These are phyloP conservation scores for Globisporangium middletonii DNA, from an alignment of 352 stramenopile genomes.

Conservation along the genomic window DNA sequence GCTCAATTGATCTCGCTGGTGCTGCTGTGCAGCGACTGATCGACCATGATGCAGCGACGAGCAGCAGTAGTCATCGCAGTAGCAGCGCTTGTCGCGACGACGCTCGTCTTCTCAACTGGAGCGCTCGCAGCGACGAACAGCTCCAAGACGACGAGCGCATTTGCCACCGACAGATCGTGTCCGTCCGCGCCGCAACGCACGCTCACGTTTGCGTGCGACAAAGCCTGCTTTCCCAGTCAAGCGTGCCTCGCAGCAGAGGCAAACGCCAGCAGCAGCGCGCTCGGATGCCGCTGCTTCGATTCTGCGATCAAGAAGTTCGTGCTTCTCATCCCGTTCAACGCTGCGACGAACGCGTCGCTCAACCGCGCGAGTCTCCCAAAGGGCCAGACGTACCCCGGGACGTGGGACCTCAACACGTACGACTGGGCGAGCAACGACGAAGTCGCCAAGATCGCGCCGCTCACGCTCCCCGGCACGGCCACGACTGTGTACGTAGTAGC, in stretches of 20 bases:
- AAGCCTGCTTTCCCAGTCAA: background rate
- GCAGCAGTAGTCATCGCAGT: too few species aligned
- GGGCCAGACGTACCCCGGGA: background rate
- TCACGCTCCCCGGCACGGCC: background rate
- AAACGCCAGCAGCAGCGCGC: background rate
- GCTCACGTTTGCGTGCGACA: background rate
- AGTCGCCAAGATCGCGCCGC: background rate
- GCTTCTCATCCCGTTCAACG: conserved; percentile 1
- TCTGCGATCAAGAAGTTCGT: background rate
- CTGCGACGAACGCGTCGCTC: background rate
- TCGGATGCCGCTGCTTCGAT: background rate
- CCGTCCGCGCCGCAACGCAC: background rate
- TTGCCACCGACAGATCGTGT: background rate
- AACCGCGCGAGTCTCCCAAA: background rate
- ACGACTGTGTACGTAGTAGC: conserved; percentile 1
- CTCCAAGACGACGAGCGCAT: too few species aligned
- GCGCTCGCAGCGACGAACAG: too few species aligned
- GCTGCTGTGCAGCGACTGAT: too few species aligned
- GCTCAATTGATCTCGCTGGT: too few species aligned
- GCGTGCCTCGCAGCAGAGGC: background rate
- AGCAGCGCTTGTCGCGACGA: too few species aligned
- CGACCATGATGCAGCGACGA: too few species aligned
- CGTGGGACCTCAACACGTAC: background rate
- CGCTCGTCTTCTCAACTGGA: too few species aligned
- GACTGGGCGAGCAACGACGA: conserved; percentile 4